phyloP scores from a whole-genome alignment of 169 alveolate genomes.

The Plasmodium cynomolgi region DNA sequence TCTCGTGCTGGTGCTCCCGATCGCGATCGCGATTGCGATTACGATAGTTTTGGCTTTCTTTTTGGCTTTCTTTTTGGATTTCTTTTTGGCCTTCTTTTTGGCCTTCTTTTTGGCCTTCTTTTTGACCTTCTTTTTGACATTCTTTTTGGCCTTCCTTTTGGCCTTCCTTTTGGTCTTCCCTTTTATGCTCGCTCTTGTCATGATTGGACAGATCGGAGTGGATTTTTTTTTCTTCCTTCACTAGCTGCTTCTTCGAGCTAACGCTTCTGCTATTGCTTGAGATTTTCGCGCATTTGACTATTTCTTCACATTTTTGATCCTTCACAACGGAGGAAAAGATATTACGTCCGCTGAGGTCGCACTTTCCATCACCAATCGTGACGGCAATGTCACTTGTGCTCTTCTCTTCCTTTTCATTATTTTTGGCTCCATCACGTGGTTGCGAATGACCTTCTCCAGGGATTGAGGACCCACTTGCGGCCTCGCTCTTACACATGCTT shows the following conservation, averaged over 20 bases:
- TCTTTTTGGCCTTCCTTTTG: too few species aligned
- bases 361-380: not conserved
- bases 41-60: not conserved
- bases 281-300: not conserved
- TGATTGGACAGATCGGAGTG: not conserved
- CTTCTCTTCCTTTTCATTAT: not conserved
- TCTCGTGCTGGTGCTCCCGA: not conserved
- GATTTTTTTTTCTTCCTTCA: not conserved
- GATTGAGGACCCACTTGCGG: not conserved
- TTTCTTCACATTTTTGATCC: not conserved
- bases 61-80: not conserved
- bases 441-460: not conserved
- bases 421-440: not conserved
- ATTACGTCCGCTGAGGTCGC: not conserved
- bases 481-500: not conserved
- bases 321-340: not conserved
- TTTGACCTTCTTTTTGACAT: too few species aligned
- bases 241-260: not conserved
- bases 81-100: not conserved
- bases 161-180: not conserved
- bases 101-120: not conserved
- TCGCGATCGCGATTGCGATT: not conserved
- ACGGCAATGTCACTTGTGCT: not conserved
- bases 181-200: not conserved
- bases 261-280: not conserved